Evolutionary conservation across 768 basidiomycete genomes (phyloP).

Genomic region (Gloeophyllum trabeum): DNA sequence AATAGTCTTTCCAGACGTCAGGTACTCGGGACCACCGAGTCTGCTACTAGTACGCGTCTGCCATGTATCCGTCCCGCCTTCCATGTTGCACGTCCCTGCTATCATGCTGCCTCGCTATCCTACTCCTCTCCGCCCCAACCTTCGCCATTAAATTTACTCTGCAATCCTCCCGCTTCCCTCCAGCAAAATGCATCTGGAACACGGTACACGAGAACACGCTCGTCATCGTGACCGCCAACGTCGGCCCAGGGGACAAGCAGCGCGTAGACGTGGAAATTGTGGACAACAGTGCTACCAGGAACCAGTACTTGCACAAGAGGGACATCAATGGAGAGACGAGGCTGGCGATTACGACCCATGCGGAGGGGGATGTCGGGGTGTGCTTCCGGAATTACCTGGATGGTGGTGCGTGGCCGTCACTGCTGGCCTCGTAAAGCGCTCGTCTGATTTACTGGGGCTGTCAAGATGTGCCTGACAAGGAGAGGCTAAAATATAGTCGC

Average conservation of each 20-base stretch:
- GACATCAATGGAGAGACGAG: slow-evolving; percentile 86
- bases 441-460: background rate
- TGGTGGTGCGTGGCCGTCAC: slow-evolving; percentile 39
- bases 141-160: slow-evolving; percentile 81
- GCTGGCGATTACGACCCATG: slow-evolving; percentile 88
- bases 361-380: slow-evolving; percentile 90
- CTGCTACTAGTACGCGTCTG: no score
- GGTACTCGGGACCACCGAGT: no score
- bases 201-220: slow-evolving; percentile 76
- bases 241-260: slow-evolving; percentile 64
- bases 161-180: slow-evolving; percentile 60
- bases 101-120: slow-evolving; percentile 12
- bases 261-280: slow-evolving; percentile 91
- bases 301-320: slow-evolving; percentile 85
- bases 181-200: slow-evolving; percentile 92
- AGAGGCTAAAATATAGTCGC: slow-evolving; percentile 41
- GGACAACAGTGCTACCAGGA: slow-evolving; percentile 75
- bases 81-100: background rate
- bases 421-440: background rate
- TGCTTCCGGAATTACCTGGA: slow-evolving; percentile 83
- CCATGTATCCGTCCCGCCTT: background rate
- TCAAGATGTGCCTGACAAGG: slow-evolving; percentile 33
- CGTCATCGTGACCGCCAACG: slow-evolving; percentile 94
- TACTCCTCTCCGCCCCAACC: slow-evolving; percentile 17
- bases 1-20: no score